Evolutionary conservation across 2,329 filamentous ascomycete species (phyloP), one percentile per base, ranked within the genome.

Genomic region (Phialophora tarda): DNA sequence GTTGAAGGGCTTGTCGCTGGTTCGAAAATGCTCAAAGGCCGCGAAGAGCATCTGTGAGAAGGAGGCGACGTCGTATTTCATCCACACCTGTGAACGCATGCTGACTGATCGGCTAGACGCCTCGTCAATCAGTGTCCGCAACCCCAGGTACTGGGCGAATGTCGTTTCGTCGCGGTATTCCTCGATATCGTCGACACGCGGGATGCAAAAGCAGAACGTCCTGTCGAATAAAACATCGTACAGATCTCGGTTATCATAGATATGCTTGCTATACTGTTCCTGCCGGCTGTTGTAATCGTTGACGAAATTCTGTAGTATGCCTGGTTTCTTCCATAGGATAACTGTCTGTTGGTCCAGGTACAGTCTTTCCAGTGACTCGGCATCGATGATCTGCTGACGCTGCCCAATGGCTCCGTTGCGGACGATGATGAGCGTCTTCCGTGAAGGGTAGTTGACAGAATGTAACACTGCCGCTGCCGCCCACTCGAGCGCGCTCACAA

Each of bases 1-100:
- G 50, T 62, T 59, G 64, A 66, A 66, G 6, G 64, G 53, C 38
- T 44, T 41, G 32, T 62, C 58, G 38, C 38, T 62, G 26, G 59
- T 59, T 30, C 59, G 44, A 48, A 66, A 59, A 24, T 62, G 59
- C 24, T 60, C 59, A 38, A 66, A 66, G 17, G 59, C 59, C 10
- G 59, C 48, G 24, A 62, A 62, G 48, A 62, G 59, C 38, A 55
- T 55, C 21, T 62, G 59, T 1, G 59, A 62, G 48, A 62, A 47
- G 32, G 59, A 62, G 3, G 59, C 51, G 12, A 54, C 59, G 6
- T 62, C 53, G 30, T 62, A 62, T 26, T 44, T 62, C 59, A 62
- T 62, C 59, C 59, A 62, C 3, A 32, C 32, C 17, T 53, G 51
- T 21, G 59, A 62, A 21, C 59, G 59, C 59, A 62, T 34, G 10